Conservation (phyloP, 2,329 filamentous ascomycete species). For the Truncatella angustata region DNA sequence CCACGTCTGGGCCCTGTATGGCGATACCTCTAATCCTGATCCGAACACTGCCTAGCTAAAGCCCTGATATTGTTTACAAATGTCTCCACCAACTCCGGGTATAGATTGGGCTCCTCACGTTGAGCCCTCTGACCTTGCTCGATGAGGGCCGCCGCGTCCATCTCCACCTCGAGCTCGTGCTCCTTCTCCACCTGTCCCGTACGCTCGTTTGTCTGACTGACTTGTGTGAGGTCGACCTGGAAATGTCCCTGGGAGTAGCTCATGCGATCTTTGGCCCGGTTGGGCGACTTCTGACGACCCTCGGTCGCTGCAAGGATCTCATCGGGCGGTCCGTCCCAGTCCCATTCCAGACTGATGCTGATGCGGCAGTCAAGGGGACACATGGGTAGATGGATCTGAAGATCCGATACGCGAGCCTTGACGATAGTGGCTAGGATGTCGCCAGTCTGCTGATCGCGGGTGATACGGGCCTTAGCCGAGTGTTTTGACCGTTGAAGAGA, state of each 20-base stretch:
- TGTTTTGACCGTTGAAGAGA: conserved; percentile 58
- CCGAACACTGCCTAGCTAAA: conserved; percentile 37
- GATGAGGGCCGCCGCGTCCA: conserved; percentile 61
- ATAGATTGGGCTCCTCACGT: conserved; percentile 53
- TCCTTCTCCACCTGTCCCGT: conserved; percentile 54
- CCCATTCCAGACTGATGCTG: conserved; percentile 92
- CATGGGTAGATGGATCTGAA: conserved; percentile 81
- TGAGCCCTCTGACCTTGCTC: conserved; percentile 62
- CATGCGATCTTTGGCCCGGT: conserved; percentile 84
- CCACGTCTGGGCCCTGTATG: no score
- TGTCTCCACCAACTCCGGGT: conserved; percentile 67
- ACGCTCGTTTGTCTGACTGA: conserved; percentile 52
- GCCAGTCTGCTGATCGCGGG: conserved; percentile 70
- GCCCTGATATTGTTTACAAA: conserved; percentile 72
- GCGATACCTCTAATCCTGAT: background rate
- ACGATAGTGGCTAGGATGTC: conserved; percentile 79
- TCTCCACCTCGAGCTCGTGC: conserved; percentile 79
- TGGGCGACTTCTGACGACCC: conserved; percentile 42
- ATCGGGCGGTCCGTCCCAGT: conserved; percentile 68
- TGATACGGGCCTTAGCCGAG: conserved; percentile 67
- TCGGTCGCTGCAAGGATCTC: conserved; percentile 44
- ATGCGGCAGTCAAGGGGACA: conserved; percentile 86
- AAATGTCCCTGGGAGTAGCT: conserved; percentile 88
- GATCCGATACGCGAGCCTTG: conserved; percentile 82
- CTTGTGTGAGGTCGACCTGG: conserved; percentile 90